Evolutionary conservation across 78 protist species (phyloP), one percentile per base, ranked within the genome.

Genomic region (Parvularia atlantis): DNA sequence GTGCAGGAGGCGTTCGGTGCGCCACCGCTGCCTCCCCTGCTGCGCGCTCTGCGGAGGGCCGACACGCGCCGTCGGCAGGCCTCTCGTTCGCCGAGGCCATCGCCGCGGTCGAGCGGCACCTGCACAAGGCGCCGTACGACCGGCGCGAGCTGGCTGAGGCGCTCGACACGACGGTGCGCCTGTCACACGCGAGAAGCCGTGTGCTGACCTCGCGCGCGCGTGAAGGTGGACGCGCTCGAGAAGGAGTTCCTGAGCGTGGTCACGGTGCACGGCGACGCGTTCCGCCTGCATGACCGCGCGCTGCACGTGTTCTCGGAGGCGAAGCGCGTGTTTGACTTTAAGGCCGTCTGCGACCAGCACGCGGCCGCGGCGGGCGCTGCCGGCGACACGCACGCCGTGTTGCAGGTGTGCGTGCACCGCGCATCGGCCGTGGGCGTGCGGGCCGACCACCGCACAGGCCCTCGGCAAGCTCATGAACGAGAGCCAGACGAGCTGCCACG

Each of bases 381-480:
- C 14, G 33, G 19, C 37, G 33, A 54, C 60, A 9, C 60, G 28
- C 60, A 26, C 35, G 30, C 11, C 30, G 60, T 50, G 26, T 5
- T 9, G 6, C 28, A 14, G 3, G 56, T 43, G 6, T 43, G 48
- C 10, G 48, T 10, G 28, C 10, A 56, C 7, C 31, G 4, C 10
- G 31, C 28, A 56, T 28, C n/a, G n/a, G n/a, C n/a, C n/a, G n/a
- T n/a, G n/a, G n/a, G n/a, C 14, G 7, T 28, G 61, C 16, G 61
- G 31, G 10, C 39, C 61, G 4, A 7, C 14, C 7, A 13, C 61
- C 5, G 4, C n/a, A 17, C 43, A 26, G 41, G 61, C 37, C 5
- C 64, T 69, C 16, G 75, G 75, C 10, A 26, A 33, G 7, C 53
- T 69, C 31, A 54, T 69, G 66, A 30, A 69, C 41, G 75, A 26